Evolutionary conservation across 495 filamentous ascomycete species (phyloP).

Genomic region (Xylaria sp.): DNA sequence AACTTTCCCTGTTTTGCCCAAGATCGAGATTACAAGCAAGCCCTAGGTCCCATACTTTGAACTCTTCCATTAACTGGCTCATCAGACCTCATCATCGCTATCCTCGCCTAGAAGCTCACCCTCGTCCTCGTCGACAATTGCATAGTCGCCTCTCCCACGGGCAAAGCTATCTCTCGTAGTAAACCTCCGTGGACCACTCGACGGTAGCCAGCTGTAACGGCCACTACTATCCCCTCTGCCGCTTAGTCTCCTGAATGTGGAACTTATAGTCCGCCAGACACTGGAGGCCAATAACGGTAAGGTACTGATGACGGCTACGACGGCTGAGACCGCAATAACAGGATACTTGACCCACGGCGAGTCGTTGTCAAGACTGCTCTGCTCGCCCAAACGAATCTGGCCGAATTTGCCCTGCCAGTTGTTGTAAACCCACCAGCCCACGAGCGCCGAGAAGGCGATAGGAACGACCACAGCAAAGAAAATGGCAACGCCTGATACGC

Average conservation of each 20-base stretch:
- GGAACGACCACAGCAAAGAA: constrained; percentile 86
- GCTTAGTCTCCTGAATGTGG: constrained; percentile 53
- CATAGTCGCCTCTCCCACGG: constrained; percentile 82
- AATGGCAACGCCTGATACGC: constrained; percentile 73
- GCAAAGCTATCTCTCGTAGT: constrained; percentile 86
- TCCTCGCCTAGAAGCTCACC: constrained; percentile 91
- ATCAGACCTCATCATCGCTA: constrained; percentile 84
- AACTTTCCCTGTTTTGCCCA: neutral
- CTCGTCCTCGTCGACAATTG: constrained; percentile 87
- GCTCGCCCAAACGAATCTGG: constrained; percentile 82
- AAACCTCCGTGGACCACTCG: constrained; percentile 66
- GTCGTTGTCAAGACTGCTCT: constrained; percentile 64
- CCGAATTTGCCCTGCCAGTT: constrained; percentile 93
- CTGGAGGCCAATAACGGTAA: constrained; percentile 73
- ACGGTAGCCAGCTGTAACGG: constrained; percentile 53
- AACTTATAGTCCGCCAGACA: constrained; percentile 68
- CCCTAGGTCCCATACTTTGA: neutral
- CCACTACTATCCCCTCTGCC: constrained; percentile 43
- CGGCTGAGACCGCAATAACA: constrained; percentile 75
- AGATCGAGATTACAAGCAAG: neutral
- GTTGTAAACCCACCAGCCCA: constrained; percentile 85
- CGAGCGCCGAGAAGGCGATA: constrained; percentile 67
- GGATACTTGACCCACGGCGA: constrained; percentile 78
- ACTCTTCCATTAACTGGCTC: neutral
- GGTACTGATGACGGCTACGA: constrained; percentile 77